These are phyloP conservation scores for Diaporthe australafricana DNA, from an alignment of 2,329 filamentous ascomycete genomes.

Conservation along the genomic window DNA sequence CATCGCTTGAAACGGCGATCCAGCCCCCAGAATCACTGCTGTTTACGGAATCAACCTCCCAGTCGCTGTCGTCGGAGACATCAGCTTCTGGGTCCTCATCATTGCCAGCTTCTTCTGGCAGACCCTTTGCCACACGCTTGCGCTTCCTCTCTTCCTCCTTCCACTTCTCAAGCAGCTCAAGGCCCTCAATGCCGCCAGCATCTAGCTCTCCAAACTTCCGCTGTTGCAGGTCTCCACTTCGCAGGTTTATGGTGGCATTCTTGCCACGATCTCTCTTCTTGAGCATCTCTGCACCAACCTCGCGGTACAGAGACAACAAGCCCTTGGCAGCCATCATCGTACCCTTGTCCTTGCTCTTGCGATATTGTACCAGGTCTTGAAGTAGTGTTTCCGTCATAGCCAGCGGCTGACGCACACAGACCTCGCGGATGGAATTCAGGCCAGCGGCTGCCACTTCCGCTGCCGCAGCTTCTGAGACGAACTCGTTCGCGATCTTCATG, in stretches of 20 bases:
- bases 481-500: constrained; percentile 97
- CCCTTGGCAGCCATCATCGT: constrained; percentile 99
- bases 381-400: constrained; percentile 96
- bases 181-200: constrained; percentile 85
- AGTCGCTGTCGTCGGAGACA: constrained; percentile 71
- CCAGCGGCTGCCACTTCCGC: constrained; percentile 92
- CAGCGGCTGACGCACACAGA: constrained; percentile 92
- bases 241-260: constrained; percentile 84
- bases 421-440: constrained; percentile 93
- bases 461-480: constrained; percentile 93
- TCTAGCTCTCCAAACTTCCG: constrained; percentile 86
- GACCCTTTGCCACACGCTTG: constrained; percentile 76
- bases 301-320: constrained; percentile 88
- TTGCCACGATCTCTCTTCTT: constrained; percentile 93
- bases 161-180: constrained; percentile 92
- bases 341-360: constrained; percentile 97
- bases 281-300: constrained; percentile 89
- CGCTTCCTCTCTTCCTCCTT: constrained; percentile 88
- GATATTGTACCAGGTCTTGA: constrained; percentile 95
- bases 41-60: constrained; percentile 71
- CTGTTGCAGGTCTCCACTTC: constrained; percentile 79
- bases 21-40: constrained; percentile 84
- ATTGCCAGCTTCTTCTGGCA: constrained; percentile 71
- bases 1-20: constrained; percentile 87
- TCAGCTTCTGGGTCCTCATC: constrained; percentile 73